Evolutionary conservation across 2,329 filamentous ascomycete species (phyloP), one percentile per base, ranked within the genome.

Genomic region (Scortechinia acanthostroma): DNA sequence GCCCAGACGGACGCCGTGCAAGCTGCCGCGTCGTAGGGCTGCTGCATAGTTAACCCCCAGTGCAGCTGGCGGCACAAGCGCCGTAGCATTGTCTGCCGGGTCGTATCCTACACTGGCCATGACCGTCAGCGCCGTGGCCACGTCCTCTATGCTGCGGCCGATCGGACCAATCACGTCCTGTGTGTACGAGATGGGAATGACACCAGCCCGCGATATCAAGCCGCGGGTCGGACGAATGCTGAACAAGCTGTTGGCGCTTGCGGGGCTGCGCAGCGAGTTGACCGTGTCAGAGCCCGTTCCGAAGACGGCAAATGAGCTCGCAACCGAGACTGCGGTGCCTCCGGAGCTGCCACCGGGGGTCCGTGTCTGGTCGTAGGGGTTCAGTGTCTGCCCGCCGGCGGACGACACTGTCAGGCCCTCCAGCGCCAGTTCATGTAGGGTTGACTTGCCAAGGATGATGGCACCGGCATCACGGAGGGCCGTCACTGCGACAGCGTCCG

Each of bases 161-260:
- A 89, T 78, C 0, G 75, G 70, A 0, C 85, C 84, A 0, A 87
- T 68, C 0, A 76, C 82, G 52, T 89, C 85, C 53, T 84, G 78
- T 51, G 79, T 73, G 22, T 72, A 59, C 2, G 72, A 76, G 3
- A 87, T 77, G 1, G 85, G 84, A 10, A 88, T 75, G 1, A 86
- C 82, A 3, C 83, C 66, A 48, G 73, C 63, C 13, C 77, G 65
- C 1, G 77, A 80, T 0, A 76, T 84, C 3, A 86, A 64, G 0
- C 82, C 83, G 2, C 85, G 76, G 0, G 80, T 83, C 1, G 82
- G 79, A 55, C 82, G 83, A 56, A 88, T 80, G 2, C 79, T 82
- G 0, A 85, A 81, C 1, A 86, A 56, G 47, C 81, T 82, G 62
- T 77, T 84, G 3, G 48, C 43, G 37, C 59, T 53, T 0, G 66